Evolutionary conservation across 495 filamentous ascomycete genomes (phyloP), one percentile per base, ranked within the genome.

Genomic region (Pyronema domesticum): DNA sequence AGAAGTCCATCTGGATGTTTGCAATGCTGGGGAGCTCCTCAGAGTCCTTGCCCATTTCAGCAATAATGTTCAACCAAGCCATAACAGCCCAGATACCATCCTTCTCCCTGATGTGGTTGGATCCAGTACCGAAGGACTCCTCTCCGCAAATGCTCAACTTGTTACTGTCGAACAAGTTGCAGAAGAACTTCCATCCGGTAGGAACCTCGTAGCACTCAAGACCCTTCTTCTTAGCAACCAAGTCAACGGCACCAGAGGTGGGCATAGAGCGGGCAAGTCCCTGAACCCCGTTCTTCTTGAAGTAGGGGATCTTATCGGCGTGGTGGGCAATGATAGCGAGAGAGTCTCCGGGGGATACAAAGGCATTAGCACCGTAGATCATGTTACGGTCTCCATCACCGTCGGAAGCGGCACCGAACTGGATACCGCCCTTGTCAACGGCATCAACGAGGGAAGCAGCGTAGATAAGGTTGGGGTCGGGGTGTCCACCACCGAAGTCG

Each of bases 181-280:
- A 98, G 80, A 98, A 98, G 77, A 98, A 98, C 71, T 98, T 98
- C 91, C 91, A 98, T 55, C 91, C 91, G 0, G 91, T 98, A 9
- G 91, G 91, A 5, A 98, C 91, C 70, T 98, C 91, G 71, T 98
- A 98, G 71, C 79, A 81, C 70, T 88, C 72, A 19, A 96, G 74
- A 17, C 87, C 88, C 72, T 95, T 87, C 58, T 85, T 86, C 74
- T 91, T 81, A 54, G 91, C 91, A 14, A 98, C 91, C 43, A 91
- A 79, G 66, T 98, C 91, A 42, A 98, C 85, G 39, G 91, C 91
- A 37, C 86, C 87, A 7, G 85, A 89, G 10, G 91, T 98, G 37
- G 91, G 91, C 91, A 98, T 98, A 65, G 83, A 89, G 50, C 91
- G 86, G 17, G 91, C 93, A 48, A 98, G 77, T 40, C 91, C 91